Percentiles rank a stretch among this genome's conserved stretches.
Evolutionary conservation across 441 rosid species (phyloP).

Genomic region (Sinapis alba): DNA sequence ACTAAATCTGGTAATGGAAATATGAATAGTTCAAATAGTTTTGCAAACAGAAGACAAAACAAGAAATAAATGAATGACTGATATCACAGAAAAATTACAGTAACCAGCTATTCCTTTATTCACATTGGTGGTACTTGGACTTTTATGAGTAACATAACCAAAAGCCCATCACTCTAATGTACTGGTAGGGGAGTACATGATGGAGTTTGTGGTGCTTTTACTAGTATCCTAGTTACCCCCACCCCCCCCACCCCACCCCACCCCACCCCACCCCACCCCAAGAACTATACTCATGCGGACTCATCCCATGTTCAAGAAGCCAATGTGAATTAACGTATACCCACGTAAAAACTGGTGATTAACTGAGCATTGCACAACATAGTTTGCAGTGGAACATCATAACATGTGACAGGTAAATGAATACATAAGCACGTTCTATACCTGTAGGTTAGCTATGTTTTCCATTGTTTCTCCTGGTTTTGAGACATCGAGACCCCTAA

Average conservation of each 20-base stretch:
- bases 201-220: slow-evolving; percentile 8
- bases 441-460: slow-evolving; percentile 79
- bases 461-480: slow-evolving; percentile 80
- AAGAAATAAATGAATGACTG: slow-evolving; percentile 17
- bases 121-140: slow-evolving; percentile 5
- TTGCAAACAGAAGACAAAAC: slow-evolving; percentile 10
- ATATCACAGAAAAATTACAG: background rate
- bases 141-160: slow-evolving; percentile 16
- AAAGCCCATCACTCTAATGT: background rate
- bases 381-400: slow-evolving; percentile 13
- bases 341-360: slow-evolving; percentile 9
- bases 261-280: background rate
- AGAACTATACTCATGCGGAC: background rate
- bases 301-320: slow-evolving; percentile 13
- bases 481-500: slow-evolving; percentile 89
- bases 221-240: background rate
- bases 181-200: background rate
- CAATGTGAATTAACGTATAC: background rate
- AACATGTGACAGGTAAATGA: slow-evolving; percentile 13
- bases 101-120: background rate
- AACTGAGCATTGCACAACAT: slow-evolving; percentile 18
- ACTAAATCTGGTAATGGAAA: background rate
- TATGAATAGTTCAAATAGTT: background rate
- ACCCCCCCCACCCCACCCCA: no score
- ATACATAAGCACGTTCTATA: slow-evolving; percentile 35